Percentiles rank a stretch among this genome's conserved stretches.
These are phyloP conservation scores for Coprinellus aureogranulatus DNA, from an alignment of 768 basidiomycete genomes.

Conservation along the genomic window DNA sequence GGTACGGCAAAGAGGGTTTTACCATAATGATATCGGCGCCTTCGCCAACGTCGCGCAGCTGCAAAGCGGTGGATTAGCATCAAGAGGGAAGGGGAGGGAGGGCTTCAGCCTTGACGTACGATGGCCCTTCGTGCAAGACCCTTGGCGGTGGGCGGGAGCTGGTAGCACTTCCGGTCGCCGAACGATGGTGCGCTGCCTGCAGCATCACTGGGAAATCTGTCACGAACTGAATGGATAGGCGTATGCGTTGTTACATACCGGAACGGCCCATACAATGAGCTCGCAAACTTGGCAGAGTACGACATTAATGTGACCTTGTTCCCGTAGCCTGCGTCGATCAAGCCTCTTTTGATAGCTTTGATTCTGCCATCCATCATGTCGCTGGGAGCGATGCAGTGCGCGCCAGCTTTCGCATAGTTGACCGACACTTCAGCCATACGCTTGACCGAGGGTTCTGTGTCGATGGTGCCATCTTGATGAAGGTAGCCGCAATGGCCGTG, in stretches of 20 bases:
- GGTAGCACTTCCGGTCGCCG: slow-evolving; percentile 97
- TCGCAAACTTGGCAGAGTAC: slow-evolving; percentile 98
- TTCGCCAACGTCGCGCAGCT: slow-evolving; percentile 86
- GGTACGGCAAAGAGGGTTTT: slow-evolving; percentile 93
- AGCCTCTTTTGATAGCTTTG: slow-evolving; percentile 77
- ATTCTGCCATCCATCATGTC: slow-evolving; percentile 99
- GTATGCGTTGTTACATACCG: slow-evolving; percentile 45
- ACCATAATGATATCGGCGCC: slow-evolving; percentile 99
- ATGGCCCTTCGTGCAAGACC: slow-evolving; percentile 93
- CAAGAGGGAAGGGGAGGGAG: neutral
- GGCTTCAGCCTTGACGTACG: slow-evolving; percentile 60
- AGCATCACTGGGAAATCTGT: slow-evolving; percentile 68
- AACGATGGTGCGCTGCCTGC: slow-evolving; percentile 94
- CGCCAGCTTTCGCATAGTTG: slow-evolving; percentile 91
- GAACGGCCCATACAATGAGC: slow-evolving; percentile 93
- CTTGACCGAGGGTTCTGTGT: slow-evolving; percentile 73
- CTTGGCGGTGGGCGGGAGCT: slow-evolving; percentile 84
- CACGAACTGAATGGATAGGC: neutral
- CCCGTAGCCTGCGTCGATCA: slow-evolving; percentile 81
- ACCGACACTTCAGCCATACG: slow-evolving; percentile 92
- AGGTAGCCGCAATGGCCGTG: slow-evolving; percentile 95
- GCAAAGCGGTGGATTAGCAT: slow-evolving; percentile 8
- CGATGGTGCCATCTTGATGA: slow-evolving; percentile 70
- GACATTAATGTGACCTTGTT: slow-evolving; percentile 94
- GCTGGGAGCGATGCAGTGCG: slow-evolving; percentile 96